A percentile compares a stretch with the other conserved stretches of the same genome.
Evolutionary conservation across 371 early-diverging fungal genomes (phyloP).

Genomic region (Sanchytrium tribonematis): DNA sequence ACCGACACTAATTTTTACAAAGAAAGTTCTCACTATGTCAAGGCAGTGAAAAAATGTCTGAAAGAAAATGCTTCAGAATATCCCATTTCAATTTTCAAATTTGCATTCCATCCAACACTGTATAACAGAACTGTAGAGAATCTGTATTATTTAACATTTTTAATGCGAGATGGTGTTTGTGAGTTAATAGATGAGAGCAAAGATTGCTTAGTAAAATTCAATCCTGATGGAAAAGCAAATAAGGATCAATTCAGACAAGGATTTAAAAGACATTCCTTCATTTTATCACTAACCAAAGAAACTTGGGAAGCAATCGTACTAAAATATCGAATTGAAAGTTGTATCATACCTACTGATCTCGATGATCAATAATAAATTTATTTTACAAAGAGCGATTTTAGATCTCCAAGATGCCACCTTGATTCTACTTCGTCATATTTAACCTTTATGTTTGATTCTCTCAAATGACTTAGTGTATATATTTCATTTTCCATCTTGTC

Average conservation of each 20-base stretch:
- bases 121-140: not conserved
- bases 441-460: too few relatives aligned
- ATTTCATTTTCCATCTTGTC: too few relatives aligned
- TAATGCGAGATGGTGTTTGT: not conserved
- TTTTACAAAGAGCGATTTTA: too few relatives aligned
- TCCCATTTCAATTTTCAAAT: not conserved
- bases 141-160: not conserved
- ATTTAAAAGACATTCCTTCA: not conserved
- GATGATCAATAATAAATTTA: not conserved
- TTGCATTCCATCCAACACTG: not conserved
- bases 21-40: not conserved
- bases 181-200: not conserved
- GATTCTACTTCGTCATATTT: too few relatives aligned
- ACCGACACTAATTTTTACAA: not conserved
- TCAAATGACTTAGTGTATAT: too few relatives aligned
- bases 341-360: not conserved
- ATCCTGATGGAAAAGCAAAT: not conserved
- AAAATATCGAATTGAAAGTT: not conserved
- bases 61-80: not conserved
- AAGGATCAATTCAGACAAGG: not conserved
- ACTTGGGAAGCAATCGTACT: not conserved
- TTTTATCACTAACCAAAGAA: not conserved
- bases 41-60: not conserved
- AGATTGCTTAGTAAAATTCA: not conserved
- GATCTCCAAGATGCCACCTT: too few relatives aligned